Base-by-base conservation (phyloP, 805 yeast species). In the Tetrapisispora nanseiensis region DNA sequence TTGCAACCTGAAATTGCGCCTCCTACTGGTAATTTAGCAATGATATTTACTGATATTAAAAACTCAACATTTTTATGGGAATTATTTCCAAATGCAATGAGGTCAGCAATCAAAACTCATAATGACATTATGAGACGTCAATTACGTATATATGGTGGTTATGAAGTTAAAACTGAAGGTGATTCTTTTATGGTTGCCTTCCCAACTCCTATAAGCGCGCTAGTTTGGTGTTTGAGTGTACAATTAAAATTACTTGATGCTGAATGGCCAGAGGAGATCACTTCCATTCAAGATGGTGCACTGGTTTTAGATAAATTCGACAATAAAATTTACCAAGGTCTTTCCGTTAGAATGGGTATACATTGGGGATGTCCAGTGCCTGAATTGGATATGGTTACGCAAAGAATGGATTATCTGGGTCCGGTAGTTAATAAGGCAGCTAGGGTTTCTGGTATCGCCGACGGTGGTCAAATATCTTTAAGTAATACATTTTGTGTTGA, bases 291-390 rank as follows among this genome's bases (percentile, higher is more conserved):
- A 46, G 95, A 87, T 52, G 94, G 97, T 27, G 76, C 82, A 50
- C 84, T 84, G 49, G 74, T 87, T 4, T 70, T 78, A 20, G 96
- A 86, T 60, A 64, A 66, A 7, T 63, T 72, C 9, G 70, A 73
- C 1, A 70, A 69, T 29, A 59, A 77, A 3, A 74, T 92, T 9
- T 92, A 81, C 64, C 70, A 92, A 44, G 99, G 99, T 2, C 66
- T 92, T 34, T 83, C 95, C 1, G 99, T 92, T 9, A 75, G 99
- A 57, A 92, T 92, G 97, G 99, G 99, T 46, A 76, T 86, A 33
- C 97, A 92, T 62, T 92, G 97, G 95, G 99, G 99, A 48, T 72
- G 82, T 1, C 97, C 99, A 0, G 97, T 90, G 33, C 86, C 95
- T 55, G 99, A 92, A 61, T 75, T 82, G 7, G 99, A 92, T 67